Evolutionary conservation across 148 eudicot species (phyloP), one percentile per base, ranked within the genome.

Genomic region (Dianthus caryophyllus): DNA sequence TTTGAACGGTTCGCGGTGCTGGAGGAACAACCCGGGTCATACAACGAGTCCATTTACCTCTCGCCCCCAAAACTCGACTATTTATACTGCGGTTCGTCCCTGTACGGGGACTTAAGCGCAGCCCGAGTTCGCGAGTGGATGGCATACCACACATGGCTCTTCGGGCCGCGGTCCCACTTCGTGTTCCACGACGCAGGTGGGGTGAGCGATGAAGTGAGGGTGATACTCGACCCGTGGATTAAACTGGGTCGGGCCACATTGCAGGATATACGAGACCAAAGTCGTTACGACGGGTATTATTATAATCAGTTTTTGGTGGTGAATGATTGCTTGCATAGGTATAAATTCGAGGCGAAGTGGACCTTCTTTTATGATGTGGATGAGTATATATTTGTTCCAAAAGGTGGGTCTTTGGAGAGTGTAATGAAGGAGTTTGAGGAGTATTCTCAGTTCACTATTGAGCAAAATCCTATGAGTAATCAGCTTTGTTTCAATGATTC

Each of bases 161-260:
- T 83, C 67, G 89, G 89, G 12, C 49, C 36, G 5, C 49, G 62
- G n/a, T 83, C 87, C 11, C 87, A 85, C 50, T 83, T 85, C 33
- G 89, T 85, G 29, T 76, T 85, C 41, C 81, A 85, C 53, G 85
- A 85, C 30, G 89, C 89, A 0, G 89, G 89, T 0, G 89, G 89
- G 22, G 78, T 85, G 4, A 41, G 82, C 27, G 58, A 46, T 14
- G 83, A 74, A 56, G 87, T 85, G 13, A 61, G 53, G 77, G 78
- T 65, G 26, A 87, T 81, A 48, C 75, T 85, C 4, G 80, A 81
- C 49, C 89, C 89, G 48, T 85, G 89, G 89, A 75, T 83, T 67
- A 61, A 57, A 16, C 20, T 68, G 5, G 89, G 89, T 11, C 63
- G 82, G 41, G 89, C 65, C 0, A 85, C 87, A 18, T 21, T 85